Evolutionary conservation across 106 monocot genomes (phyloP), one percentile per base, ranked within the genome.

Genomic region (Triglochin maritima): DNA sequence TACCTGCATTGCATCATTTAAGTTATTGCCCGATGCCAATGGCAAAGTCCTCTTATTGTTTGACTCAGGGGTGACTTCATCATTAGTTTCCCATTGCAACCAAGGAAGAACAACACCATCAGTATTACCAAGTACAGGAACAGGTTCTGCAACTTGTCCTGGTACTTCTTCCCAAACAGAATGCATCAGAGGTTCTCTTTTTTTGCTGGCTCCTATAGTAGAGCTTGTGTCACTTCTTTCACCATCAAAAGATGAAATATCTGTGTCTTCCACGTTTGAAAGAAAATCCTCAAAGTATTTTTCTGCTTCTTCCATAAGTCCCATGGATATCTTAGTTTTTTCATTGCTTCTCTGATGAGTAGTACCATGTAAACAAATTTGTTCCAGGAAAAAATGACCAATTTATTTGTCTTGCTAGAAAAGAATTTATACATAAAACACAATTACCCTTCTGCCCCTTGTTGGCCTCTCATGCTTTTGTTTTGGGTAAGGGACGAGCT

Each of bases 201-300:
- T 88, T 57, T n/a, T 46, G 46, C 58, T 59, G 12, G 76, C 74
- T 72, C 80, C 83, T 65, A 80, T 29, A 12, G 57, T 74, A 52
- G 94, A 95, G 72, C 87, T 85, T 49, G 84, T 70, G 56, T 98
- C 98, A 58, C 98, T 92, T 78, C 71, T 92, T 72, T 98, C 98
- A 57, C 83, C 96, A 73, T 98, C 98, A 76, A 84, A 98, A 43
- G 98, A 98, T 8, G 98, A 98, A 51, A 92, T 67, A 74, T 92
- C 98, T 50, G 98, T 99, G 50, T 99, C 92, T 71, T 99, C 96
- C 54, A 98, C 83, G 81, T 88, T 99, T 60, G 82, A 89, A 17
- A 99, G 79, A 63, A 99, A 99, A 81, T 89, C 92, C 63, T 88
- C 86, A 49, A 99, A 84, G 64, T 86, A 99, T 76, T 73, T 88